A percentile compares a stretch with the other conserved stretches of the same genome.
These are phyloP conservation scores for Astrothelium subdiscretum DNA, from an alignment of 495 filamentous ascomycete genomes.

Conservation along the genomic window DNA sequence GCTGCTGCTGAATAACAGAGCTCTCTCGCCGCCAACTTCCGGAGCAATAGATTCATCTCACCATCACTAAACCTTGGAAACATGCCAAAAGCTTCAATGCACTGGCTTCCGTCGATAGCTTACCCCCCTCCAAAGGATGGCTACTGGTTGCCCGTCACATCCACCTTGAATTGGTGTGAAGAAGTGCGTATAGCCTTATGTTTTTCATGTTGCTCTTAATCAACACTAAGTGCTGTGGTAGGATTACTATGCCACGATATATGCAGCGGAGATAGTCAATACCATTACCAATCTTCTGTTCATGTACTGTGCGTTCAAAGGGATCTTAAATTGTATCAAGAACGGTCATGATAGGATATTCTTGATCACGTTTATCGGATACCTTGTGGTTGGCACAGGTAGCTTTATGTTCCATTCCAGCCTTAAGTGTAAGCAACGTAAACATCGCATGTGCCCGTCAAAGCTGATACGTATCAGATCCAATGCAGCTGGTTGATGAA, in stretches of 20 bases:
- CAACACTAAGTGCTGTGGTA: constrained; percentile 5
- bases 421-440: constrained; percentile 26
- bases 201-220: not conserved
- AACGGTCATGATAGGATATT: constrained; percentile 32
- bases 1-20: not conserved
- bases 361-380: constrained; percentile 30
- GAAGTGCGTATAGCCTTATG: constrained; percentile 43
- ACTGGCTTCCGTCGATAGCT: constrained; percentile 48
- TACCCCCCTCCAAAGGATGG: constrained; percentile 60
- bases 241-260: constrained; percentile 33
- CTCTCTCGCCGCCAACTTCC: not conserved
- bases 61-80: not conserved
- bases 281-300: constrained; percentile 33
- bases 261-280: constrained; percentile 34
- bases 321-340: constrained; percentile 25
- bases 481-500: constrained; percentile 96
- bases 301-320: constrained; percentile 26
- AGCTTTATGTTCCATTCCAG: constrained; percentile 32
- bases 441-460: not conserved
- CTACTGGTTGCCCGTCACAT: constrained; percentile 77
- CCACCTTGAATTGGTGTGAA: constrained; percentile 89
- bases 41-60: not conserved
- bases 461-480: constrained; percentile 44
- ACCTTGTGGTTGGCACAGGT: constrained; percentile 29
- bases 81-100: not conserved